Evolutionary conservation across 768 basidiomycete species (phyloP), one percentile per base, ranked within the genome.

Genomic region (Calvatia gigantea): DNA sequence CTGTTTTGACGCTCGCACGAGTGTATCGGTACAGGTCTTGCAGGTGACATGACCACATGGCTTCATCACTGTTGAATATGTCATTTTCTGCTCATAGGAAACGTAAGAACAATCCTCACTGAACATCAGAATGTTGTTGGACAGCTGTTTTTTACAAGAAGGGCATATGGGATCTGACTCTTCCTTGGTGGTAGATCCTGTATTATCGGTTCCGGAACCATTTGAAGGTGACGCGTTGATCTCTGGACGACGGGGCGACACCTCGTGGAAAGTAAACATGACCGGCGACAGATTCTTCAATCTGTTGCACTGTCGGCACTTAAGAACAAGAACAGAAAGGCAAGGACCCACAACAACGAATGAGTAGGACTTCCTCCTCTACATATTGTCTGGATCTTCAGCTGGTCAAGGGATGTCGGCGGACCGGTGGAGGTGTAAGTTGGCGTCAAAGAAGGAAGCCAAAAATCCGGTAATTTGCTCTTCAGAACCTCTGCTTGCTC

Each of bases 401-500:
- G 80, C 62, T 94, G 91, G 61, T 81, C 78, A 39, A 94, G 70
- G 3, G 86, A 87, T 25, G 75, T 77, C 1, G 86, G 86, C 8
- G 77, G 79, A 0, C 84, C 84, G 46, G 66, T 76, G 29, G 88
- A 76, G 21, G 81, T 73, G 69, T 89, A 83, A 42, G 81, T 95
- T 0, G 95, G 95, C 0, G 95, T 94, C 23, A 98, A 72, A 0
- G 91, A 94, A 2, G 94, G 94, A 35, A 99, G 77, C 97, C 97
- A 99, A 68, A 97, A 99, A 64, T 97, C 94, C 2, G 97, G 94
- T 2, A 98, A 80, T 69, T 98, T 97, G 57, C 84, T 81, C 57
- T 87, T 90, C 54, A 96, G 73, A 2, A 87, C 81, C 59, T 94
- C 93, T 0, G 88, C 87, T 61, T 91, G 89, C 67, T 97, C 94